phyloP scores from a whole-genome alignment of 2,329 filamentous ascomycete species.

The Fusarium secorum region DNA sequence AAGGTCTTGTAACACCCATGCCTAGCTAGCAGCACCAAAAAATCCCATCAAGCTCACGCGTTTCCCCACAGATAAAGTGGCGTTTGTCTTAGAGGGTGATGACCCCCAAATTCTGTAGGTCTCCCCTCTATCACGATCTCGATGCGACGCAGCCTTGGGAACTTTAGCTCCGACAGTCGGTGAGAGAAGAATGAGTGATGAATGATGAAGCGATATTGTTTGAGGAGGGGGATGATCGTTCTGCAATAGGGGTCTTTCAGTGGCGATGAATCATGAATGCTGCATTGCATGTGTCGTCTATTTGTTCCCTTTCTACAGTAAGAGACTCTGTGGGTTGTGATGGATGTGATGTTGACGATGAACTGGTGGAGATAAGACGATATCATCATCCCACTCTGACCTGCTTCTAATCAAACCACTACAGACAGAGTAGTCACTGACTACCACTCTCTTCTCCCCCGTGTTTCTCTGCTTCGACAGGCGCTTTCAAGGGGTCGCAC shows the following conservation, averaged over 20 bases:
- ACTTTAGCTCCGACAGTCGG: conserved; percentile 38
- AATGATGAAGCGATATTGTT: not conserved
- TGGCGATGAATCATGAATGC: conserved; percentile 10
- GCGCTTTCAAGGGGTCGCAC: conserved; percentile 2
- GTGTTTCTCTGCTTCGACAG: conserved; percentile 12
- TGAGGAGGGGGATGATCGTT: not conserved
- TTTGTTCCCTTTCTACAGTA: not conserved
- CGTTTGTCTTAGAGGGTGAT: conserved; percentile 22
- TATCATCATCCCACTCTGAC: conserved; percentile 28
- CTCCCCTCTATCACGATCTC: conserved; percentile 18
- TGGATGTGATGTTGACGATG: not conserved
- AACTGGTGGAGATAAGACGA: conserved; percentile 27
- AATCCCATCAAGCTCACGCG: conserved; percentile 35
- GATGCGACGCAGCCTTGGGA: conserved; percentile 29
- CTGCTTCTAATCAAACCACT: not conserved
- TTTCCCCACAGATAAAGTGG: conserved; percentile 40
- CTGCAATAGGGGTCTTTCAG: conserved; percentile 17
- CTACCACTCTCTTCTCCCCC: conserved; percentile 2
- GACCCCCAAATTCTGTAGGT: conserved; percentile 13
- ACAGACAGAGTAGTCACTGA: not conserved
- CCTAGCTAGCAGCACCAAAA: conserved; percentile 22
- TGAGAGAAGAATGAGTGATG: conserved; percentile 22
- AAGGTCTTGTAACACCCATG: not conserved
- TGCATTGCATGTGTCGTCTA: not conserved
- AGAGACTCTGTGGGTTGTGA: not conserved